phyloP scores from a whole-genome alignment of 2,329 filamentous ascomycete genomes.

The Sordariomycetes sp. region DNA sequence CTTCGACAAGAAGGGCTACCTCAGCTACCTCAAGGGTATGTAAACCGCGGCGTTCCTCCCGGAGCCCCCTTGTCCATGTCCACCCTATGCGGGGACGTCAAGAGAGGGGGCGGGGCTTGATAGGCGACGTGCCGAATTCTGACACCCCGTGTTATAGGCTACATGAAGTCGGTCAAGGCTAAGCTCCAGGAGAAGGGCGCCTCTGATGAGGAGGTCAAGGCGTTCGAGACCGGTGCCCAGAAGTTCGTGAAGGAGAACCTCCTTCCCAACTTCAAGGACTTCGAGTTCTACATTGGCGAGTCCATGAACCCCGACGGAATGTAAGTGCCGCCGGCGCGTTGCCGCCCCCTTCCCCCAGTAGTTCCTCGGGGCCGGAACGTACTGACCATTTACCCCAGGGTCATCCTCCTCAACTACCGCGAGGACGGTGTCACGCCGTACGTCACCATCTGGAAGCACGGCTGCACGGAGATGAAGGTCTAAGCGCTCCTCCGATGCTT shows the following conservation, averaged over 20 bases:
- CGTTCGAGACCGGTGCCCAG: conserved; percentile 69
- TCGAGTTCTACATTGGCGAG: conserved; percentile 87
- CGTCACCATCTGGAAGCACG: conserved; percentile 91
- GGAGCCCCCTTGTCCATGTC: not conserved
- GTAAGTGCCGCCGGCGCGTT: conserved; percentile 43
- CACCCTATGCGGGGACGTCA: not conserved
- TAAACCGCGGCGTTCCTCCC: conserved; percentile 2
- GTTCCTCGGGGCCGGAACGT: not conserved
- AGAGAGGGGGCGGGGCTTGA: not conserved
- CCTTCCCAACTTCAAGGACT: conserved; percentile 83
- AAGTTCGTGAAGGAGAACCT: conserved; percentile 74
- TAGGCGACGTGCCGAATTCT: not conserved
- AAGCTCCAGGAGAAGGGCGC: conserved; percentile 53
- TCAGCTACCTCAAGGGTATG: conserved; percentile 75
- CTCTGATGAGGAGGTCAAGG: conserved; percentile 55
- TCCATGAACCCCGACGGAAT: conserved; percentile 90
- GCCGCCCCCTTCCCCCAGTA: not conserved
- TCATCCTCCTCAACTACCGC: conserved; percentile 93
- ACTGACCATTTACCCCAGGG: conserved; percentile 34
- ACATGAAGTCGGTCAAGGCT: conserved; percentile 84
- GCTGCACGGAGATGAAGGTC: conserved; percentile 81
- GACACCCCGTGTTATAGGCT: conserved; percentile 39
- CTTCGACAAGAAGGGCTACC: conserved; percentile 85
- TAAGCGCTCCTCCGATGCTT: conserved; percentile 34
- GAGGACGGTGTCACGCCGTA: conserved; percentile 90